Evolutionary conservation across 1,284 basidiomycete species (phyloP).

Genomic region (Crucibulum cyathiforme): DNA sequence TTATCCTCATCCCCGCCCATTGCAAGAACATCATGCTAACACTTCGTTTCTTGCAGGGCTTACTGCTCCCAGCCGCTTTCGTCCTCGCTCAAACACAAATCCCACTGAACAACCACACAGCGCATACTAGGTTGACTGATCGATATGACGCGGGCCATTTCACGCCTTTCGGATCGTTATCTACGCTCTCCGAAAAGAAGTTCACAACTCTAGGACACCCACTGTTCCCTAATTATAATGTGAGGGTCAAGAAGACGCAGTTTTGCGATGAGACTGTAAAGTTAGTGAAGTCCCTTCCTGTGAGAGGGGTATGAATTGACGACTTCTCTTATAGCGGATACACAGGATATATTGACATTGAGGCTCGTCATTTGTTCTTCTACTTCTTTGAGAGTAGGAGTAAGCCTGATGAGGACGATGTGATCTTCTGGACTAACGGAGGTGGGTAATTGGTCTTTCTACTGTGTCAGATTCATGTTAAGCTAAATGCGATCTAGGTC

Average conservation of each 20-base stretch:
- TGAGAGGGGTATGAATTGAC: background rate
- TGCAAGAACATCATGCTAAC: too few relatives aligned
- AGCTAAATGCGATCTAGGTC: conserved; percentile 31
- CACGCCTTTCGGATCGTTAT: conserved; percentile 48
- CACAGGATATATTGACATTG: conserved; percentile 49
- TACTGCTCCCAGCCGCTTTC: too few relatives aligned
- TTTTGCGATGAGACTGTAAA: conserved; percentile 64
- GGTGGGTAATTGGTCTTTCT: conserved; percentile 36
- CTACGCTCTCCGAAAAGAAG: conserved; percentile 44
- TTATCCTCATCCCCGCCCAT: too few relatives aligned
- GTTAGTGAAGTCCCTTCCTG: conserved; percentile 24
- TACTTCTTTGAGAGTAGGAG: conserved; percentile 83
- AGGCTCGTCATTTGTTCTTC: conserved; percentile 78
- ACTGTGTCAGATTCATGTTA: background rate
- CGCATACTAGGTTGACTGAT: too few relatives aligned
- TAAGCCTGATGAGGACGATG: conserved; percentile 64
- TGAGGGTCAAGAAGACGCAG: conserved; percentile 57
- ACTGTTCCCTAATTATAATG: conserved; percentile 55
- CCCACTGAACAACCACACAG: too few relatives aligned
- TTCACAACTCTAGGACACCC: conserved; percentile 61
- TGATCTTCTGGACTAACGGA: conserved; percentile 67
- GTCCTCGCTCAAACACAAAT: too few relatives aligned
- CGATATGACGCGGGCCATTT: conserved; percentile 47
- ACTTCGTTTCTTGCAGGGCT: too few relatives aligned
- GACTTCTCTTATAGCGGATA: background rate